Evolutionary conservation across 805 yeast species (phyloP).

Genomic region (Nakazawaea wyomingensis): DNA sequence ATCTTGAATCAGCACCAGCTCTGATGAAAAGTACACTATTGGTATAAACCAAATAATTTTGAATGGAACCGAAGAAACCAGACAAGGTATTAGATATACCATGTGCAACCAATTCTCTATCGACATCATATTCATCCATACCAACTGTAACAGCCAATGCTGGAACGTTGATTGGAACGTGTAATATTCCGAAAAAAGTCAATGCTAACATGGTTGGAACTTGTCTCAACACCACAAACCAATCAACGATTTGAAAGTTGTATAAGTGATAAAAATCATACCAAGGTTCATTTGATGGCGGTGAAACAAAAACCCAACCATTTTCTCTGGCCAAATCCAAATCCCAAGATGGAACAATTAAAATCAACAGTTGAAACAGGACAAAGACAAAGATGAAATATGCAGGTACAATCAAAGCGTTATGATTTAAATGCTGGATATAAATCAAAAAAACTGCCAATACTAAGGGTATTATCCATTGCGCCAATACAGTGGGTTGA

Average conservation of each 20-base stretch:
- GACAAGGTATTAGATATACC: conserved; percentile 86
- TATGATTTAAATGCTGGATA: conserved; percentile 53
- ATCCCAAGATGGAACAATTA: conserved; percentile 60
- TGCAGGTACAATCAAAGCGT: conserved; percentile 73
- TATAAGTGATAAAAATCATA: conserved; percentile 75
- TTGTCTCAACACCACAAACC: conserved; percentile 62
- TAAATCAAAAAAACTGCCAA: conserved; percentile 57
- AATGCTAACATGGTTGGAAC: conserved; percentile 93
- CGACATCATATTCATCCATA: conserved; percentile 83
- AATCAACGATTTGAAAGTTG: conserved; percentile 65
- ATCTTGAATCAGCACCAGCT: conserved; percentile 88
- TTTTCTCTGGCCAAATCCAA: conserved; percentile 54
- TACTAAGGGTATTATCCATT: conserved; percentile 67
- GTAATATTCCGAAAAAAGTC: conserved; percentile 92
- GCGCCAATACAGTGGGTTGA: conserved; percentile 39
- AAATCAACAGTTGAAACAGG: conserved; percentile 63
- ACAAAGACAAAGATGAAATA: conserved; percentile 71
- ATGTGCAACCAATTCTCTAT: conserved; percentile 90
- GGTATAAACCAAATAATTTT: conserved; percentile 91
- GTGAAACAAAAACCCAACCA: conserved; percentile 84
- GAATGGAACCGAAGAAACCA: conserved; percentile 83
- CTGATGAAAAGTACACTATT: conserved; percentile 87
- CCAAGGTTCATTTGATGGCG: conserved; percentile 76
- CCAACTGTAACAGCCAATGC: conserved; percentile 90
- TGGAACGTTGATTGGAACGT: conserved; percentile 97